Evolutionary conservation across 192 early-diverging fungal genomes (phyloP).

Genomic region (Podila clonocystis): DNA sequence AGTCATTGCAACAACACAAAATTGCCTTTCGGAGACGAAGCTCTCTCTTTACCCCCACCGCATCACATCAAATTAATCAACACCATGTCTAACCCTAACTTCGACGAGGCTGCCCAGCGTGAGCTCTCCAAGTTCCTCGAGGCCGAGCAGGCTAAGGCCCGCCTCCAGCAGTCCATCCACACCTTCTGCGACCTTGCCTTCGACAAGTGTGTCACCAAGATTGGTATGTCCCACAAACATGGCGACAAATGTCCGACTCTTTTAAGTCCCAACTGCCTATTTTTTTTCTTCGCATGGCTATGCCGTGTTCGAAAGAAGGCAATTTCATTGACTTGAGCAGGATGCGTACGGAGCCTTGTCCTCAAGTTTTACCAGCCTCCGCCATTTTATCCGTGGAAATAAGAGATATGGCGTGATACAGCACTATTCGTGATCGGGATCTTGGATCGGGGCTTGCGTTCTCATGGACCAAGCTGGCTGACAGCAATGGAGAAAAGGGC

Average conservation of each 20-base stretch:
- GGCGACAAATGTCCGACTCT: background rate
- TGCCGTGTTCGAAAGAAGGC: background rate
- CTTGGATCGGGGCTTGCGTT: too few relatives aligned
- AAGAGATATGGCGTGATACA: too few relatives aligned
- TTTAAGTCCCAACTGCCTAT: background rate
- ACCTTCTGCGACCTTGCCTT: constrained; percentile 75
- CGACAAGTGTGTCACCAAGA: constrained; percentile 72
- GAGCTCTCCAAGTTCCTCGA: constrained; percentile 69
- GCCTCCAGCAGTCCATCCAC: constrained; percentile 67
- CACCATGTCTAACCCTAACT: constrained; percentile 42
- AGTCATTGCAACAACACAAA: background rate
- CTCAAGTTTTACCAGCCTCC: too few relatives aligned
- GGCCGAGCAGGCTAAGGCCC: constrained; percentile 65
- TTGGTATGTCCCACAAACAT: constrained; percentile 33
- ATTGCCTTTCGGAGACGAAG: constrained; percentile 2
- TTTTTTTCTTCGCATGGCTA: background rate
- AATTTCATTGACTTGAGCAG: too few relatives aligned
- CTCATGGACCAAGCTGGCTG: too few relatives aligned
- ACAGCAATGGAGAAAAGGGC: too few relatives aligned
- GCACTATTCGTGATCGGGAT: too few relatives aligned
- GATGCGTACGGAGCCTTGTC: too few relatives aligned
- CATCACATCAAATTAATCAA: background rate
- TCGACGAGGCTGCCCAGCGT: constrained; percentile 64
- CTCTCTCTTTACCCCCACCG: background rate
- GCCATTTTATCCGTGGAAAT: too few relatives aligned